These are phyloP conservation scores for Inonotus hispidus DNA, from an alignment of 1,284 basidiomycete species.

Conservation along the genomic window DNA sequence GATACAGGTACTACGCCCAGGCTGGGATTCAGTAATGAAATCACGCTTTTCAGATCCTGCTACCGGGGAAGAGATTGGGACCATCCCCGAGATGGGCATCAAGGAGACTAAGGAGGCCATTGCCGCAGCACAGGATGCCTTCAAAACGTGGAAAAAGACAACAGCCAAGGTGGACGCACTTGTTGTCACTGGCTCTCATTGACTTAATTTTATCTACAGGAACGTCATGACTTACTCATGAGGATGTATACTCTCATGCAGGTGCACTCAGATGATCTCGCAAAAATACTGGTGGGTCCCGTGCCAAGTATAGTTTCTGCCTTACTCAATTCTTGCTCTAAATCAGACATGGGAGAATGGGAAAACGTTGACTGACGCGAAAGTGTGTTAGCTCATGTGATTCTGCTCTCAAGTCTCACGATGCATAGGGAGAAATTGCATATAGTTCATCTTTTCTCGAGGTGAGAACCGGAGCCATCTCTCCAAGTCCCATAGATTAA, in stretches of 20 bases:
- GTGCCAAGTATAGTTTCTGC: conserved; percentile 24
- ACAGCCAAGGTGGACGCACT: conserved; percentile 59
- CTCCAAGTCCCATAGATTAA: neutral
- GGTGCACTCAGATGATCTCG: conserved; percentile 78
- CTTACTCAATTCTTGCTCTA: neutral
- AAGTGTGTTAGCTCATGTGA: conserved; percentile 37
- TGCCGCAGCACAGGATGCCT: conserved; percentile 67
- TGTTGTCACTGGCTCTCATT: conserved; percentile 1
- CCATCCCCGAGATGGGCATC: conserved; percentile 82
- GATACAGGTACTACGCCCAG: neutral
- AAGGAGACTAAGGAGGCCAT: conserved; percentile 80
- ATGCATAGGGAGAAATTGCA: conserved; percentile 60
- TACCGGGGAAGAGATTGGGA: conserved; percentile 73
- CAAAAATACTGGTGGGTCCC: conserved; percentile 60
- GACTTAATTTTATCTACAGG: conserved; percentile 32
- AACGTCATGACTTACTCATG: conserved; percentile 74
- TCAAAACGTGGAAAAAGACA: conserved; percentile 77
- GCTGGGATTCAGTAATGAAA: neutral
- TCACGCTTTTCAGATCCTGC: conserved; percentile 67
- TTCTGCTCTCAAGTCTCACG: conserved; percentile 2
- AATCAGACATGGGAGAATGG: conserved; percentile 86
- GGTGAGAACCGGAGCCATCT: conserved; percentile 38
- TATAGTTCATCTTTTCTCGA: conserved; percentile 85
- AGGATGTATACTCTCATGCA: conserved; percentile 72
- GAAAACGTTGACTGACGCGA: conserved; percentile 78